A percentile compares a stretch with the other conserved stretches of the same genome.
Evolutionary conservation across 2,329 filamentous ascomycete genomes (phyloP).

Genomic region (Fonsecaea monophora): DNA sequence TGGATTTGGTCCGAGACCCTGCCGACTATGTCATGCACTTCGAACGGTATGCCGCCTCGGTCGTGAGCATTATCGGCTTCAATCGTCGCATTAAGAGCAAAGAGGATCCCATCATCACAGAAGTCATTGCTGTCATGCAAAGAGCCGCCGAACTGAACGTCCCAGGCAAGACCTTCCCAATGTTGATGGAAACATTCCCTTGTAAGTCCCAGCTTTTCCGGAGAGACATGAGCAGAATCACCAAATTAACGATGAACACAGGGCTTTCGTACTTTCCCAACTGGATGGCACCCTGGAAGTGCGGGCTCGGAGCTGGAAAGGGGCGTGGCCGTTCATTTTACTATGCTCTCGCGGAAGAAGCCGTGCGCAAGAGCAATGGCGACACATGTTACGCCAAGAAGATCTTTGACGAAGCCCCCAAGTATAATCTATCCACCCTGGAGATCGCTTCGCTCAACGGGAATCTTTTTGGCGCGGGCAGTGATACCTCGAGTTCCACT

Average conservation of each 20-base stretch:
- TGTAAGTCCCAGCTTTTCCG: slow-evolving; percentile 7
- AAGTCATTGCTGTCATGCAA: slow-evolving; percentile 67
- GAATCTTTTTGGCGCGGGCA: slow-evolving; percentile 48
- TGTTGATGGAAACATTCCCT: slow-evolving; percentile 64
- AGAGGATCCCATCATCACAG: slow-evolving; percentile 65
- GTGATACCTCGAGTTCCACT: slow-evolving; percentile 44
- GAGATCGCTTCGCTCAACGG: slow-evolving; percentile 58
- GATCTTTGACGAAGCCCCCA: slow-evolving; percentile 57
- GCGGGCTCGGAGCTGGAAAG: slow-evolving; percentile 52
- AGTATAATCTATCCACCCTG: slow-evolving; percentile 54
- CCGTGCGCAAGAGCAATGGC: slow-evolving; percentile 49
- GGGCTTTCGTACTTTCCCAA: slow-evolving; percentile 58
- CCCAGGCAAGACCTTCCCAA: slow-evolving; percentile 62
- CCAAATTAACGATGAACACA: slow-evolving; percentile 8
- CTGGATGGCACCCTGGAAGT: slow-evolving; percentile 59
- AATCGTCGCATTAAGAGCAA: slow-evolving; percentile 50
- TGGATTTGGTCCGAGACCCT: slow-evolving; percentile 46
- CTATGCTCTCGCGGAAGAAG: slow-evolving; percentile 60
- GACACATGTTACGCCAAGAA: slow-evolving; percentile 54
- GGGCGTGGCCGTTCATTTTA: slow-evolving; percentile 60
- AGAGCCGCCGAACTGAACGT: slow-evolving; percentile 63
- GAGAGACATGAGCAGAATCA: not conserved
- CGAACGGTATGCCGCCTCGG: slow-evolving; percentile 50
- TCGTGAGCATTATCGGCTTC: slow-evolving; percentile 52
- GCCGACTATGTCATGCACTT: slow-evolving; percentile 49